Conservation (phyloP, 345 rosid genomes). For the Citrus sinensis region DVS_A1.0 CM039161.1:20350501-20351000, state of each 20-base stretch:
- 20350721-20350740: background rate
- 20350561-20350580: background rate
- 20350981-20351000: background rate
- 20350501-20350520: background rate
- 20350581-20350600: background rate
- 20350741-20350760: background rate
- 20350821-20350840: background rate
- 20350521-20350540: no score
- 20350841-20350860: background rate
- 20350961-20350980: background rate
- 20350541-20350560: background rate
- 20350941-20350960: background rate
- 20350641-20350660: background rate
- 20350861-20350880: background rate
- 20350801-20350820: background rate
- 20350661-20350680: background rate
- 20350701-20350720: background rate
- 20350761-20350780: background rate
- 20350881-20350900: background rate
- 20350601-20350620: no score
- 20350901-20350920: constrained; percentile 25
- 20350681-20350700: background rate
- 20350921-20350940: constrained; percentile 11
- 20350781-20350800: background rate
- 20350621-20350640: no score